Base-by-base conservation (phyloP, 1,284 basidiomycete species). In the Coriolopsis trogii region DNA sequence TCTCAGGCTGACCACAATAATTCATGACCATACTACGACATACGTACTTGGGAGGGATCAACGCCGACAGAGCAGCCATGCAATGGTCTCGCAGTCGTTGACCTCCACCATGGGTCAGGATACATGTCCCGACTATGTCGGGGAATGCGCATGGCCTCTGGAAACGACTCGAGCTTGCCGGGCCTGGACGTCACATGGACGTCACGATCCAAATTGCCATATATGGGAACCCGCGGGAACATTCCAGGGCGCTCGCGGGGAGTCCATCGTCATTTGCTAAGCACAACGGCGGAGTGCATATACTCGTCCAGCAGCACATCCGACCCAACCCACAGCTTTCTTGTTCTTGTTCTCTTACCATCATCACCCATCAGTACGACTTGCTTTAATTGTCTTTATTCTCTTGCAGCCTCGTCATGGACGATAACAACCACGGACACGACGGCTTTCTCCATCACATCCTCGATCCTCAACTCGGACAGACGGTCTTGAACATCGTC, bases 371-470 rank as follows among this genome's bases (percentile, higher is more conserved):
- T n/a, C n/a, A n/a, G n/a, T n/a, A n/a, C n/a, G n/a, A n/a, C n/a
- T n/a, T n/a, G n/a, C n/a, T n/a, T 40, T 21, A 18, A 8, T 13
- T 21, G 31, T 16, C 16, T 37, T 21, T 41, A 21, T 30, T 28
- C 39, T 40, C 21, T 36, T 28, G 44, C 41, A 44, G 47, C 24
- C 39, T 25, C 23, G 29, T 38, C 47, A 40, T 49, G 36, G 48
- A 48, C 46, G 30, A 57, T 47, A 58, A 62, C 44, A 52, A 58
- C 41, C 46, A 49, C n/a, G 40, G 40, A 42, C 46, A 54, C 49
- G 43, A 53, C 48, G 49, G 51, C 41, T 46, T 60, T 45, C 33
- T 57, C 21, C 54, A 56, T 45, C 53, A 58, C 34, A 29, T 56
- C 25, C 36, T 57, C 13, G 56, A 59, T 21, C 57, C 59, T 13